Evolutionary conservation across 768 basidiomycete species (phyloP), one percentile per base, ranked within the genome.

Genomic region (Boletellus emodensis): DNA sequence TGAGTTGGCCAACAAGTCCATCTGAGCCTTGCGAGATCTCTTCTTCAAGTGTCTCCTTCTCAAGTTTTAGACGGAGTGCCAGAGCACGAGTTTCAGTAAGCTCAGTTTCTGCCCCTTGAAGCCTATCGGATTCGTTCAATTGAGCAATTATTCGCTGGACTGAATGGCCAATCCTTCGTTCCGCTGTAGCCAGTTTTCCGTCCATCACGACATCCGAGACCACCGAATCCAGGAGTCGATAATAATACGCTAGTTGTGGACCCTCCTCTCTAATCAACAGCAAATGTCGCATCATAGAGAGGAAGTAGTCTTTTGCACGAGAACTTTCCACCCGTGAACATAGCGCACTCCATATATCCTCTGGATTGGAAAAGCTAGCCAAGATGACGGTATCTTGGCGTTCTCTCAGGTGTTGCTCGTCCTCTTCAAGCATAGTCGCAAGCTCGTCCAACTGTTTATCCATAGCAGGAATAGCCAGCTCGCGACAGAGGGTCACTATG

Each of bases 261-360:
- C 87, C 90, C 57, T 97, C 91, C 59, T 91, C 89, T 47, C 87
- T 82, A 57, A 98, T 89, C 57, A 98, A 81, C 17, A 97, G 76
- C 49, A 99, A 68, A 69, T 97, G 94, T 63, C 93, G 92, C 80
- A 98, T 81, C 68, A 93, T 87, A n/a, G 91, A 90, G 37, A 94
- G 73, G 66, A 99, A 88, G 65, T 94, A 85, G 55, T 89, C 84
- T 57, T 79, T 76, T 6, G 94, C 93, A 51, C 81, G 82, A 13
- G 87, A 83, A 38, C 86, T 85, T 52, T 83, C 76, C n/a, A 86
- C 84, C 64, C 80, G 85, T n/a, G 81, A 71, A 54, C 80, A 79
- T 41, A 99, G 76, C 3, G 89, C 87, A 46, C 85, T 82, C 72
- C 88, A 95, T 30, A 97, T 85, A 62, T 97, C 94, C 60, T 86